A percentile compares a stretch with the other conserved stretches of the same genome.
Conservation (phyloP, 495 filamentous ascomycete genomes). For the Bacidia rubella region DNA sequence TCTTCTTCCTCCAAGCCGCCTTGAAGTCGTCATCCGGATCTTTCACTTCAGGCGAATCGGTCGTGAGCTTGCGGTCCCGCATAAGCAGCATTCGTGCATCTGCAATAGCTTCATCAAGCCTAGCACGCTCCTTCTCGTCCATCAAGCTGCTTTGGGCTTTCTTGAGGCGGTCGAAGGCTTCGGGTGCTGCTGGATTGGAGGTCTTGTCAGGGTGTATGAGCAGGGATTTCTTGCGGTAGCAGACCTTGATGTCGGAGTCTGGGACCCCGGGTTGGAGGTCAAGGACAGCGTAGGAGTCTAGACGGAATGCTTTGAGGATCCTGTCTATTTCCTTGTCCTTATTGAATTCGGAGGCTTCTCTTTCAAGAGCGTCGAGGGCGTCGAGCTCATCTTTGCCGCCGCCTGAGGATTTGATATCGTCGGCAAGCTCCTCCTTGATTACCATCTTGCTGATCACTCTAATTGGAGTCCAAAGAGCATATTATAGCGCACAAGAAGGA, state of each 20-base stretch:
- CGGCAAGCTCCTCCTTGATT: constrained; percentile 14
- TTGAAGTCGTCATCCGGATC: constrained; percentile 56
- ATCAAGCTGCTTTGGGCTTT: constrained; percentile 83
- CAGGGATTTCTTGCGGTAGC: constrained; percentile 91
- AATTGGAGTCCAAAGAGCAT: no score
- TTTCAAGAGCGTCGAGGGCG: constrained; percentile 70
- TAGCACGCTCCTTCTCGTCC: constrained; percentile 80
- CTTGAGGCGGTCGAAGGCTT: constrained; percentile 93
- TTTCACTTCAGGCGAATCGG: constrained; percentile 76
- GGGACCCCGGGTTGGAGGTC: constrained; percentile 91
- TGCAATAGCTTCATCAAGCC: constrained; percentile 86
- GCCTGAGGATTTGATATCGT: constrained; percentile 15
- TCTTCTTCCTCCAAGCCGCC: constrained; percentile 78
- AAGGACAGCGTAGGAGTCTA: constrained; percentile 70
- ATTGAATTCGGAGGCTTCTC: constrained; percentile 76
- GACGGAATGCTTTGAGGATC: not conserved
- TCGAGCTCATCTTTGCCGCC: constrained; percentile 52
- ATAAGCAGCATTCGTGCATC: constrained; percentile 91
- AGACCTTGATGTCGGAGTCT: constrained; percentile 87
- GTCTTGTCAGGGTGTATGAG: constrained; percentile 99
- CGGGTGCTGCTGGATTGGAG: constrained; percentile 75
- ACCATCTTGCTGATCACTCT: no score
- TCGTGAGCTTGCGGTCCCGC: constrained; percentile 80
- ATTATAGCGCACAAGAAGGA: no score
- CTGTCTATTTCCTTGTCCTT: constrained; percentile 42